These are phyloP conservation scores for Schizochytrium sp. DNA, from an alignment of 108 stramenopile genomes.

Conservation along the genomic window DNA sequence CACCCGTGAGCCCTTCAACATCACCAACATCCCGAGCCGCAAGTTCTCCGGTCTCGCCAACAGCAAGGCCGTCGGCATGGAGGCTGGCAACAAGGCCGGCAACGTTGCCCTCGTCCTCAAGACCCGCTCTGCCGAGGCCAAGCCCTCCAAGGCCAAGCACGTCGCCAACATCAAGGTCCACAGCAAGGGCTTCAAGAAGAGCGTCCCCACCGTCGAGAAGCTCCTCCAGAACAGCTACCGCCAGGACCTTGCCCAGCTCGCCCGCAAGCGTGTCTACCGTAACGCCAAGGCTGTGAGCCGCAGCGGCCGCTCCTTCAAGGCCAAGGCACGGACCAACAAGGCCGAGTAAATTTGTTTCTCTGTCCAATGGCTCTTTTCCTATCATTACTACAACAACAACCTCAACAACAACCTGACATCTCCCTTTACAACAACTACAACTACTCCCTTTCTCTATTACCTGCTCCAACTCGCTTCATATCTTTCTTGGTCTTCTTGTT, in stretches of 20 bases:
- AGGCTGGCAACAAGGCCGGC: constrained; percentile 14
- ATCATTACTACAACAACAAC: no score
- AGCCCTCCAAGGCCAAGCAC: not conserved
- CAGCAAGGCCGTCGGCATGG: constrained; percentile 57
- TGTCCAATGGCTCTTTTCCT: no score
- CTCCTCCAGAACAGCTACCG: constrained; percentile 30
- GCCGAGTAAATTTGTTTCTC: constrained; percentile 30
- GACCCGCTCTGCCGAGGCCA: not conserved
- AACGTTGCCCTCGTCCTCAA: constrained; percentile 32
- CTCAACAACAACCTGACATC: no score
- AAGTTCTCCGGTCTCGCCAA: constrained; percentile 58
- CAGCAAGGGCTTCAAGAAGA: constrained; percentile 3
- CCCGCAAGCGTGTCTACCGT: not conserved
- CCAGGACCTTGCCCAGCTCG: constrained; percentile 10
- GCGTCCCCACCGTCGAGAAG: constrained; percentile 18
- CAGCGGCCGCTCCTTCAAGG: not conserved
- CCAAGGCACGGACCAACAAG: constrained; percentile 15
- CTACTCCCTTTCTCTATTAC: no score
- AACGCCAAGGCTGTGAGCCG: constrained; percentile 52
- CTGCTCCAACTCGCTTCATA: no score
- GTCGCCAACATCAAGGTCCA: not conserved
- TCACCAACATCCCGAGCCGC: not conserved
- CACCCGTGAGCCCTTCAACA: constrained; percentile 54
- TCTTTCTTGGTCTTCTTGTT: no score
- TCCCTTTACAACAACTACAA: no score